These are phyloP conservation scores for Dryas alaskensis DNA, from an alignment of 306 rosid species.

Conservation along the genomic window DNA sequence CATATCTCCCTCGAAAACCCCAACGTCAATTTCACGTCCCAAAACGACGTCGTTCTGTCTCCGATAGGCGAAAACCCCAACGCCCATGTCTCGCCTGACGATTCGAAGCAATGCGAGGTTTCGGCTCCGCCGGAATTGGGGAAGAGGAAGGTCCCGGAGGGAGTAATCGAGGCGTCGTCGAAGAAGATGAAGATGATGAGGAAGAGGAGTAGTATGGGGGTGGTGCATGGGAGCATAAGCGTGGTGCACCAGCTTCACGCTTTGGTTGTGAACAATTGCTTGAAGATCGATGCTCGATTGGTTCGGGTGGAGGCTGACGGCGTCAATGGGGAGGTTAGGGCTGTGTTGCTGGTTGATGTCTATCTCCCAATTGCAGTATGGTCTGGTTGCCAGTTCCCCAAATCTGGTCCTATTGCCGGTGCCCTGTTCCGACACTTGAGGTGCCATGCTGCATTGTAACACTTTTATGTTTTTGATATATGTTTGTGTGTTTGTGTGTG, in stretches of 20 bases:
- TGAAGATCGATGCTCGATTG: slow-evolving; percentile 51
- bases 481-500: neutral
- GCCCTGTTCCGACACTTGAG: slow-evolving; percentile 76
- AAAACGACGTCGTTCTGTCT: slow-evolving; percentile 39
- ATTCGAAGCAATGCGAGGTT: slow-evolving; percentile 30
- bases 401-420: slow-evolving; percentile 49
- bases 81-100: neutral
- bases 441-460: slow-evolving; percentile 29
- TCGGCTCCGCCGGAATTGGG: slow-evolving; percentile 14
- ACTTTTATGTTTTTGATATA: neutral
- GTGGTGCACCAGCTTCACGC: slow-evolving; percentile 79
- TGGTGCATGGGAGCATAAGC: slow-evolving; percentile 78
- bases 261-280: slow-evolving; percentile 51
- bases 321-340: slow-evolving; percentile 41
- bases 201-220: slow-evolving; percentile 50
- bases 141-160: slow-evolving; percentile 10
- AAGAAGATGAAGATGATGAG: slow-evolving; percentile 34
- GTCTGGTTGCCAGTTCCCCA: slow-evolving; percentile 91
- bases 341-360: slow-evolving; percentile 66
- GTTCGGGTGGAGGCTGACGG: slow-evolving; percentile 34
- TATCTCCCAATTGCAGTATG: slow-evolving; percentile 52
- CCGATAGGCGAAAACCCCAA: slow-evolving; percentile 13
- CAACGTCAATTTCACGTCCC: slow-evolving; percentile 42
- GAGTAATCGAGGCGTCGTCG: neutral
- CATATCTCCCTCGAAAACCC: slow-evolving; percentile 15